Evolutionary conservation across 495 filamentous ascomycete genomes (phyloP), one percentile per base, ranked within the genome.

Genomic region (Penicillium cosmopolitanum): DNA sequence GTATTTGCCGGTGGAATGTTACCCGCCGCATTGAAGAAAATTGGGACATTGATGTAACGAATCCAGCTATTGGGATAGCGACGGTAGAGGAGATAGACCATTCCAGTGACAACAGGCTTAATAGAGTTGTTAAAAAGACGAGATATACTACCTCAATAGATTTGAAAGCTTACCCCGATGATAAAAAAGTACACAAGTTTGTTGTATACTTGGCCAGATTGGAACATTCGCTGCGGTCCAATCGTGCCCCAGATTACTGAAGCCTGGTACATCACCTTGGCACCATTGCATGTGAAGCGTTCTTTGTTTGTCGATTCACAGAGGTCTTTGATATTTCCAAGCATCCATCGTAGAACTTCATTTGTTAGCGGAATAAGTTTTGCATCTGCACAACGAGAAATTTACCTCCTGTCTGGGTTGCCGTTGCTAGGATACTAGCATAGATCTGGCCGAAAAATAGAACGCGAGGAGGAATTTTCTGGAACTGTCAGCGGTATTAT

Each of bases 211-310:
- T 68, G 69, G 50, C 53, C 76, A 54, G 38, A 60, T 53, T 70
- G 68, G 59, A 80, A 79, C 70, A 80, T 75, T 1, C 76, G 66
- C 44, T 74, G 66, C 0, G 73, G 73, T 10, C 73, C 77, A 51
- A 80, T 77, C 0, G 76, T 63, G 1, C 77, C 77, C 77, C 40
- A 43, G 40, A 43, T 43, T 5, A 43, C 16, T 76, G 72, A 76
- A 15, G 69, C 70, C 15, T 77, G 77, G 68, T 82, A 86, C 63
- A 84, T 79, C 10, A 79, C 77, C 34, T 80, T 78, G 16, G 79
- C 77, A 16, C 80, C 79, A 42, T 80, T 65, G 62, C 83, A 86
- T 18, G 76, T 81, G 66, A 82, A 86, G 40, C 77, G 73, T 58
- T 86, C 68, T 7, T 55, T 43, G n/a, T 43, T 43, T 16, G 40